Conservation (phyloP, 176 grass and related monocot genomes). For the Secale cereale region DNA sequence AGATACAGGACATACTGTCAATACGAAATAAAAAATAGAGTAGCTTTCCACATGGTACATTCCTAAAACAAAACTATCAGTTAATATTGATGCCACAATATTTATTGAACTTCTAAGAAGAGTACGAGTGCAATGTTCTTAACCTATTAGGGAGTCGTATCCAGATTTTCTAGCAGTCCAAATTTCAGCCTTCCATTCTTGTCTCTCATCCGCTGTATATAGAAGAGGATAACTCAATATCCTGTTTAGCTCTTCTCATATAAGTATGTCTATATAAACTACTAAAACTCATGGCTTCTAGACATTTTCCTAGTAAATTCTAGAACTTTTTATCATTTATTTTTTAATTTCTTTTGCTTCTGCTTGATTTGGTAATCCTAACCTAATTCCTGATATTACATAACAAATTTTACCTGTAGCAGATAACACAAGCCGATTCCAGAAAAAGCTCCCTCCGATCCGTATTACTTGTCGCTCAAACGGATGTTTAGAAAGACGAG, state of each 20-base stretch:
- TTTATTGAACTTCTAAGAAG: neutral
- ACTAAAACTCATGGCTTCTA: neutral
- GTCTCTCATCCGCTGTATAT: neutral
- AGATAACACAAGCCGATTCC: neutral
- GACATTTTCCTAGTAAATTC: neutral
- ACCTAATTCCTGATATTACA: neutral
- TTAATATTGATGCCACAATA: neutral
- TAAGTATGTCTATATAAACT: neutral
- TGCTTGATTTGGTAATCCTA: constrained; percentile 3
- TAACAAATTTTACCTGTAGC: neutral
- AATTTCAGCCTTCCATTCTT: neutral
- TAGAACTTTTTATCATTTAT: neutral
- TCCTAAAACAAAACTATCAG: neutral
- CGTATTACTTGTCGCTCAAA: too few species aligned
- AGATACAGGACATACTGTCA: neutral
- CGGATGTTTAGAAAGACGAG: neutral
- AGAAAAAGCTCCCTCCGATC: neutral
- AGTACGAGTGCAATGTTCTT: neutral
- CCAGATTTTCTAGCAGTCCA: neutral
- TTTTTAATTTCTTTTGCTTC: neutral
- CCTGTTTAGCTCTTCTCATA: neutral
- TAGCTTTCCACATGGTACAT: neutral
- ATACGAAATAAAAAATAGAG: neutral
- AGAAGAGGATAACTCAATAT: neutral
- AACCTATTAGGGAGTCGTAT: neutral